Percentiles rank a stretch among this genome's conserved stretches.
These are phyloP conservation scores for Excoecaria agallocha DNA, from an alignment of 345 rosid species.

Conservation along the genomic window DNA sequence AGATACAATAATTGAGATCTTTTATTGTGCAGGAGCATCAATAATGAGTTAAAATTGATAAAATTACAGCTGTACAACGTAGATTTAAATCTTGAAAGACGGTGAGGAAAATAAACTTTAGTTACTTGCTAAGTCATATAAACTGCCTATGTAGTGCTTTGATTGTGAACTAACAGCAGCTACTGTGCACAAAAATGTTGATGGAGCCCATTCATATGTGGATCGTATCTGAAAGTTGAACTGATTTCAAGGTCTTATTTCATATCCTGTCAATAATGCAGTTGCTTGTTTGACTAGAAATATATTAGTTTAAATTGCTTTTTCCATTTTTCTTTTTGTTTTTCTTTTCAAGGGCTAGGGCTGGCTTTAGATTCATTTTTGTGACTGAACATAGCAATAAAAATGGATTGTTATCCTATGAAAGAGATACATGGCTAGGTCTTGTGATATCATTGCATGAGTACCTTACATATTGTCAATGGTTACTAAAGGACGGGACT, in stretches of 20 bases:
- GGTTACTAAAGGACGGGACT: neutral
- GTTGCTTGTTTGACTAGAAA: constrained; percentile 1
- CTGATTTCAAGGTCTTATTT: neutral
- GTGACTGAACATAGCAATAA: neutral
- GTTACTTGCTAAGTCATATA: neutral
- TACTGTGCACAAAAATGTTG: neutral
- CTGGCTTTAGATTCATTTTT: neutral
- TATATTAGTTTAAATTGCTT: neutral
- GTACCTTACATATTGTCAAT: neutral
- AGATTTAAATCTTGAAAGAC: constrained; percentile 95
- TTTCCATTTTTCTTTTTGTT: neutral
- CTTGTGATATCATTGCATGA: neutral
- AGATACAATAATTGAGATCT: too few species aligned
- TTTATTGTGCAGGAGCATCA: constrained; percentile 58
- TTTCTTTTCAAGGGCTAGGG: neutral
- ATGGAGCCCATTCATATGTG: too few species aligned
- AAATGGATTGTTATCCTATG: neutral
- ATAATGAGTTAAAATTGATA: too few species aligned
- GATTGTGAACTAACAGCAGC: too few species aligned
- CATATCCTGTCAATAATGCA: neutral
- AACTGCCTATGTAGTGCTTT: too few species aligned
- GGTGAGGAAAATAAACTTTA: constrained; percentile 43
- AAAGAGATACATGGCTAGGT: neutral
- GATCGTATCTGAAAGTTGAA: neutral
- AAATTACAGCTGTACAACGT: too few species aligned